Base-by-base conservation (phyloP, 2,329 filamentous ascomycete genomes). In the Zasmidium citrigriseum region DNA sequence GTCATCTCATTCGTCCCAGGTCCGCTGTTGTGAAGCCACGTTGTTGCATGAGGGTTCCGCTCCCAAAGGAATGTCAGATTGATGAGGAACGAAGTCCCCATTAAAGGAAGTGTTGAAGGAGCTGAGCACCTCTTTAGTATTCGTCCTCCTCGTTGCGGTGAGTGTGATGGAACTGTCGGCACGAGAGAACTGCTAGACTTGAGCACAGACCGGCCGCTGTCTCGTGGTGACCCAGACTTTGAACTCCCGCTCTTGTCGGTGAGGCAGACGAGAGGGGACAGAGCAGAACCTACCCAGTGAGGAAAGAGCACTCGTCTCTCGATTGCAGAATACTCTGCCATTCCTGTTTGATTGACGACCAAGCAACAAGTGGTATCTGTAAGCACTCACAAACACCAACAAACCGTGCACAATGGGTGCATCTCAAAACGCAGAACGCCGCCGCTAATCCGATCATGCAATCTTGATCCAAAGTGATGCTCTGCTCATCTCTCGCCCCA, bases 401-500 rank as follows among this genome's bases (percentile, higher is more conserved):
- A 41, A 41, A n/a, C 4, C 34, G 18, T 4, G 34, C 34, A 34
- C 52, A 44, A 48, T 34, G 14, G n/a, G 49, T 47, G 53, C 52
- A 18, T 18, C 45, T 11, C 52, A 24, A 24, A 47, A 11, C 46
- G 21, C n/a, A 44, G 16, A 49, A 55, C 53, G 53, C 53, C 53
- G 53, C 22, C 53, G 53, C 53, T 55, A 50, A 55, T 49, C 21
- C 47, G 34, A 41, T n/a, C 34, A 41, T 41, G 34, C 34, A 41
- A 41, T 41, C 16, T 41, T 9, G 16, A 41, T 41, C 24, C 38
- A 47, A 41, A 29, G 18, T 14, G 22, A 46, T 16, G n/a, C 38
- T n/a, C 4, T 4, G 25, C 29, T 50, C 34, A 57, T 41, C 55
- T 38, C 4, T 46, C 61, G 41, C 55, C 46, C 68, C 68, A 69